phyloP scores from a whole-genome alignment of 805 yeast genomes.

The Saturnispora halmiae region DNA sequence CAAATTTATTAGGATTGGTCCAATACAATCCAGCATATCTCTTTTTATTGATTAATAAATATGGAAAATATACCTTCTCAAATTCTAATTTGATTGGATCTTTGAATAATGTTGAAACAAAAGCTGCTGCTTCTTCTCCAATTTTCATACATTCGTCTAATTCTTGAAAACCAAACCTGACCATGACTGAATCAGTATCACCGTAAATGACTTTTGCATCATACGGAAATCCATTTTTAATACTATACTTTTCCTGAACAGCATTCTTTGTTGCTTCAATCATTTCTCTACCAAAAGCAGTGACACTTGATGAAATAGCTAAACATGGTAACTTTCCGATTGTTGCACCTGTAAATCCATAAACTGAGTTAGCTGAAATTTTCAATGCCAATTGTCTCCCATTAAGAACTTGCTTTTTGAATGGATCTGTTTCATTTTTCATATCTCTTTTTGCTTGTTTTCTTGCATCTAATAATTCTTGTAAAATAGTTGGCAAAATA shows the following conservation, averaged over 20 bases:
- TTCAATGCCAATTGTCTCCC: conserved; percentile 96
- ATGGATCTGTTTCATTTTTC: conserved; percentile 90
- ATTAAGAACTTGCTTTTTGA: conserved; percentile 83
- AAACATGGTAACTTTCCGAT: conserved; percentile 94
- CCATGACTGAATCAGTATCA: conserved; percentile 99
- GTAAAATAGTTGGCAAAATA: conserved; percentile 81
- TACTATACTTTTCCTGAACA: conserved; percentile 71
- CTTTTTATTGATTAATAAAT: conserved; percentile 86
- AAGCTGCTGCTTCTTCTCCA: conserved; percentile 91
- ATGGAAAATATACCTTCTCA: conserved; percentile 94
- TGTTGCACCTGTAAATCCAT: conserved; percentile 99
- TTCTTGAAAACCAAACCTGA: conserved; percentile 81
- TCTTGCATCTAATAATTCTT: conserved; percentile 84
- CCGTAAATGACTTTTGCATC: conserved; percentile 94
- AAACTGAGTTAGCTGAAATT: conserved; percentile 95
- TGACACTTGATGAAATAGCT: conserved; percentile 90
- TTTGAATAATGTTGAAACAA: conserved; percentile 68
- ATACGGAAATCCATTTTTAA: conserved; percentile 72
- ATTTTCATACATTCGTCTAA: conserved; percentile 76
- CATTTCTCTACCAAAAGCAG: conserved; percentile 95
- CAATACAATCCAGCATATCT: conserved; percentile 96
- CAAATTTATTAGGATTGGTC: conserved; percentile 88
- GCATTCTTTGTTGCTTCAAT: conserved; percentile 83
- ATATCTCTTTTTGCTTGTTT: conserved; percentile 86
- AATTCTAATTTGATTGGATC: conserved; percentile 91